phyloP scores from a whole-genome alignment of 2,329 filamentous ascomycete species.

The Botrytis paeoniae region DNA sequence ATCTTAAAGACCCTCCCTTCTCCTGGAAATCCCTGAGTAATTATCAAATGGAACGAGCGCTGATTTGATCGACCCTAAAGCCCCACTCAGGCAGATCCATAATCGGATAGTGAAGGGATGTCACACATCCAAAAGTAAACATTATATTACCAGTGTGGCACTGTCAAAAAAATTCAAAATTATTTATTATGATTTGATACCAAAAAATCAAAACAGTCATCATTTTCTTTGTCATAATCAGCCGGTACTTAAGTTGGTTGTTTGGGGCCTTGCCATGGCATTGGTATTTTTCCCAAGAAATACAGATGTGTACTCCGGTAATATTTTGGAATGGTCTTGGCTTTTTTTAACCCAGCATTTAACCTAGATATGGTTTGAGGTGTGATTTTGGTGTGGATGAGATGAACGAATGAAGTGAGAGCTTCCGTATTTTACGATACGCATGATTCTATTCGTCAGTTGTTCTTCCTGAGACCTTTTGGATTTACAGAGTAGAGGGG shows the following conservation, averaged over 20 bases:
- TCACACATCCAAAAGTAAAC: neutral
- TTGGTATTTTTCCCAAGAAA: constrained; percentile 5
- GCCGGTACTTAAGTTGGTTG: neutral
- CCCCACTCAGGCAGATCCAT: neutral
- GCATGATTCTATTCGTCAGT: neutral
- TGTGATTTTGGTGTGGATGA: neutral
- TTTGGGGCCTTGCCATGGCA: neutral
- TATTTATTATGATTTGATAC: constrained; percentile 6
- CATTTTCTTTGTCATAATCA: constrained; percentile 3
- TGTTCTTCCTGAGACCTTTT: neutral
- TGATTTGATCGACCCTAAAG: constrained; percentile 5
- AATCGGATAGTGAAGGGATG: neutral
- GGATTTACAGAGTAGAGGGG: neutral
- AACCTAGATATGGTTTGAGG: neutral
- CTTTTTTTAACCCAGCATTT: neutral
- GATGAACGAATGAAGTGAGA: neutral
- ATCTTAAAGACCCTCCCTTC: neutral
- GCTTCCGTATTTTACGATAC: neutral
- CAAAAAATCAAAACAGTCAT: neutral
- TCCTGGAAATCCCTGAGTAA: neutral
- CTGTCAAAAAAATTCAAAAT: neutral
- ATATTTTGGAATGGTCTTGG: neutral
- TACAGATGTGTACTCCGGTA: neutral
- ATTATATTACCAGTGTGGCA: neutral
- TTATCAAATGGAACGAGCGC: neutral